phyloP scores from a whole-genome alignment of 2,329 filamentous ascomycete genomes.

The Arthrobotrys sphaeroides region DNA sequence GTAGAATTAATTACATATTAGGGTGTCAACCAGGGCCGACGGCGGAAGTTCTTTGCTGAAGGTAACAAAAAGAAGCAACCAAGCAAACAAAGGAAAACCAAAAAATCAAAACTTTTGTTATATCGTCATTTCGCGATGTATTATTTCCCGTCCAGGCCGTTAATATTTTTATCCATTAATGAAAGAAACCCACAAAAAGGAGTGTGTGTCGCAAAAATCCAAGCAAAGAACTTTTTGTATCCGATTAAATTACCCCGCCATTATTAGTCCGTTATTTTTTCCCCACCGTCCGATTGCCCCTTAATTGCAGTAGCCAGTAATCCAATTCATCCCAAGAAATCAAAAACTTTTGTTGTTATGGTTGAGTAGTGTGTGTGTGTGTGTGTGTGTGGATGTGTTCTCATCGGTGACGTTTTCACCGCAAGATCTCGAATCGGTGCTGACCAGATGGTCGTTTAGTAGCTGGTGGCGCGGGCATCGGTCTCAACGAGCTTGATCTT shows the following conservation, averaged over 20 bases:
- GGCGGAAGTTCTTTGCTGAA: slow-evolving; percentile 5
- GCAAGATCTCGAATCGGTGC: too few relatives aligned
- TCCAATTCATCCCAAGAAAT: slow-evolving; percentile 15
- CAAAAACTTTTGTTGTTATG: slow-evolving; percentile 27
- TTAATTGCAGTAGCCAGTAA: neutral
- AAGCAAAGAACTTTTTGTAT: slow-evolving; percentile 21
- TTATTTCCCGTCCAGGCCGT: slow-evolving; percentile 39
- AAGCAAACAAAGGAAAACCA: slow-evolving; percentile 9
- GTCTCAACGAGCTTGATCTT: slow-evolving; percentile 42
- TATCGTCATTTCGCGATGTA: slow-evolving; percentile 4
- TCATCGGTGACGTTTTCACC: neutral
- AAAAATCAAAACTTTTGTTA: slow-evolving; percentile 41
- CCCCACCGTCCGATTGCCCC: slow-evolving; percentile 15
- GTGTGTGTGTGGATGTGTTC: neutral
- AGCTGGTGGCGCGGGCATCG: slow-evolving; percentile 20
- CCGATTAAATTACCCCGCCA: slow-evolving; percentile 10
- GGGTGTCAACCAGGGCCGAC: slow-evolving; percentile 13
- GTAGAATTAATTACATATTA: slow-evolving; percentile 17
- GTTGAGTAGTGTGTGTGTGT: slow-evolving; percentile 27
- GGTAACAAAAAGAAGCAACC: too few relatives aligned
- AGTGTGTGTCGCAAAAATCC: too few relatives aligned
- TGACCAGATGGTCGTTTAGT: neutral
- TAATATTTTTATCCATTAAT: slow-evolving; percentile 15
- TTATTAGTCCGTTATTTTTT: slow-evolving; percentile 5
- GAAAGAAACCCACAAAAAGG: neutral